A percentile compares a stretch with the other conserved stretches of the same genome.
Evolutionary conservation across 2,329 filamentous ascomycete genomes (phyloP).

Genomic region (Coniella vitis): DNA sequence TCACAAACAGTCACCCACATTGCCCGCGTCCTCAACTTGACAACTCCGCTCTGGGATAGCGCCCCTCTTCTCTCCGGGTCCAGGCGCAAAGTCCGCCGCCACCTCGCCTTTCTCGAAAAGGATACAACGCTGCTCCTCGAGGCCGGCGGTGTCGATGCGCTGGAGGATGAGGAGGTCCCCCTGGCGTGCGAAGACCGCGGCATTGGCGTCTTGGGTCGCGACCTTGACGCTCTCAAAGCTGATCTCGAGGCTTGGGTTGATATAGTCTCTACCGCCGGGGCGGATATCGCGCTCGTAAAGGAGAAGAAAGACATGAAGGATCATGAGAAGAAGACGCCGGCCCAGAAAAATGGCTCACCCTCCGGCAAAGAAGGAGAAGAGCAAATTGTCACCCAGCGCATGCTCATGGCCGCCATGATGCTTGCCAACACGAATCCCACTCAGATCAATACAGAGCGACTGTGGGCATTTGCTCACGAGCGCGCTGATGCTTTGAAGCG

Average conservation of each 20-base stretch:
- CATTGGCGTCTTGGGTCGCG: conserved; percentile 46
- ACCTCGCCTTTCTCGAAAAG: conserved; percentile 56
- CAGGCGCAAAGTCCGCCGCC: conserved; percentile 41
- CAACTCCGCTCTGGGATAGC: conserved; percentile 43
- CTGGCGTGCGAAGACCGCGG: conserved; percentile 68
- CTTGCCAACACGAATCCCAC: no score
- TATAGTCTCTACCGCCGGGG: neutral
- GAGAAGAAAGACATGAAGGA: no score
- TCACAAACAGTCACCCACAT: conserved; percentile 27
- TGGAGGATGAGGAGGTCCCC: conserved; percentile 58
- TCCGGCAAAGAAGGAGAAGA: no score
- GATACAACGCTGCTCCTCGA: conserved; percentile 65
- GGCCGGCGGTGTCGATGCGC: conserved; percentile 51
- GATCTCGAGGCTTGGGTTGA: conserved; percentile 39
- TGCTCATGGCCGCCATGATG: no score
- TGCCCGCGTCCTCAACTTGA: conserved; percentile 37
- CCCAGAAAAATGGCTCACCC: no score
- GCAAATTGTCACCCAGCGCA: no score
- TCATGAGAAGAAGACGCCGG: no score
- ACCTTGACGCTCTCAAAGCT: conserved; percentile 50
- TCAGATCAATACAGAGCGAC: no score
- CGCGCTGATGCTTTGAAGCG: no score
- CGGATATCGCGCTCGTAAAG: neutral
- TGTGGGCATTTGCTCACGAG: no score
- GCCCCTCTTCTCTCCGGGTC: conserved; percentile 37